Base-by-base conservation (phyloP, 1,284 basidiomycete species). In the Coriolopsis trogii region DNA sequence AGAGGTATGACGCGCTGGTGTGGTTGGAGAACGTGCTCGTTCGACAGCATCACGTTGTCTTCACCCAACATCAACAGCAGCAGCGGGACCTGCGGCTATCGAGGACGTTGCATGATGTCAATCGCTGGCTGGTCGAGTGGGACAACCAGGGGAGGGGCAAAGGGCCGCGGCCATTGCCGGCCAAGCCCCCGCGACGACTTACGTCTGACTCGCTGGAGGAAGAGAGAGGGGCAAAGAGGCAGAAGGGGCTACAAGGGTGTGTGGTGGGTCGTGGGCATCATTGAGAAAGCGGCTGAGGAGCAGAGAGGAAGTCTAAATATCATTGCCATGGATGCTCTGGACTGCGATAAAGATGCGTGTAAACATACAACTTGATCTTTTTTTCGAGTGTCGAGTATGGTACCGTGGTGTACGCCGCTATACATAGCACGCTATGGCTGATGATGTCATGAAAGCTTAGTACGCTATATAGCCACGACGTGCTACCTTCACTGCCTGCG, bases 1-100 rank as follows among this genome's bases (percentile, higher is more conserved):
- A 41, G 29, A 49, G 30, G 21, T 41, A 33, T 16, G 46, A 49
- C 31, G 39, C 46, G 8, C 46, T 49, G 8, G 30, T 49, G 18
- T 49, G 46, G 46, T 21, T 49, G 18, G 39, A 49, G 33, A 41
- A 42, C 28, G 28, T 42, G 9, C 16, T 29, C 16, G 23, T 10
- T 5, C 28, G 41, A 4, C 25, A 29, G 8, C 28, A 42, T 20
- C 20, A 10, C 18, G 26, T 21, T 10, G 18, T 20, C 8, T 42
- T 42, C 41, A 16, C 41, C 6, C 46, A 42, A 25, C 29, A 41
- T 9, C 40, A 41, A 30, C 38, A 49, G 30, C 29, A 30, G n/a
- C 37, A 46, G 20, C 45, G 45, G n/a, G 36, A 49, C 28, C 13
- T 33, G 39, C 30, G 31, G 41, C 16, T 42, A 2, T 42, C 41